These are phyloP conservation scores for Coemansia sp. DNA, from an alignment of 192 early-diverging fungal species.

Conservation along the genomic window DNA sequence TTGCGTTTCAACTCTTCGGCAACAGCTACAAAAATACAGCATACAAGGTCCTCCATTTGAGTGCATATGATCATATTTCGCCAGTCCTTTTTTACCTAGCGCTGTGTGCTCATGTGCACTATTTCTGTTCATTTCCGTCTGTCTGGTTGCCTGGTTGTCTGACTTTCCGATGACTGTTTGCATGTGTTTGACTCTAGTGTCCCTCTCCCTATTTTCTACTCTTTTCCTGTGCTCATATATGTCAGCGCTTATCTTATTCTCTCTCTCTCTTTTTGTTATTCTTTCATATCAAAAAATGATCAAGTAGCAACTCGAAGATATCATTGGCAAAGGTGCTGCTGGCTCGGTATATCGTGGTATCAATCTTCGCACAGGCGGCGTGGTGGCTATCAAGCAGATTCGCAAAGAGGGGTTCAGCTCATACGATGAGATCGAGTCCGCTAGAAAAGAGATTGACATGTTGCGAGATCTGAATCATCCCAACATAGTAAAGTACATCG, in stretches of 20 bases:
- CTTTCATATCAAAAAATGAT: not conserved
- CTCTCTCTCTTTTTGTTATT: not conserved
- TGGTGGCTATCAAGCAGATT: constrained; percentile 73
- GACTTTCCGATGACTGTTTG: not conserved
- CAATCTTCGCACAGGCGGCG: constrained; percentile 64
- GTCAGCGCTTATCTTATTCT: not conserved
- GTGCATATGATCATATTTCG: not conserved
- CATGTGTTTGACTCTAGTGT: no score
- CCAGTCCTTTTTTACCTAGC: not conserved
- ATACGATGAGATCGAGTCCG: constrained; percentile 59
- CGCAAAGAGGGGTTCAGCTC: constrained; percentile 59
- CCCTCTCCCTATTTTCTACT: no score
- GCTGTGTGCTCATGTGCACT: not conserved
- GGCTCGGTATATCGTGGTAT: constrained; percentile 72
- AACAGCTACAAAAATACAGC: not conserved
- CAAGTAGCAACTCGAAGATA: constrained; percentile 65
- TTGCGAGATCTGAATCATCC: constrained; percentile 73
- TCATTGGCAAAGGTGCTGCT: constrained; percentile 73
- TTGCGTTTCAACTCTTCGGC: not conserved
- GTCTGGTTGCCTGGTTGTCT: not conserved
- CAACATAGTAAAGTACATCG: constrained; percentile 72
- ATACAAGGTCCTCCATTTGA: not conserved
- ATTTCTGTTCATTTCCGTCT: not conserved
- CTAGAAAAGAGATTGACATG: constrained; percentile 81
- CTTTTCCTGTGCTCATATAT: no score